These are phyloP conservation scores for Escovopsis weberi DNA, from an alignment of 2,329 filamentous ascomycete species.

Conservation along the genomic window DNA sequence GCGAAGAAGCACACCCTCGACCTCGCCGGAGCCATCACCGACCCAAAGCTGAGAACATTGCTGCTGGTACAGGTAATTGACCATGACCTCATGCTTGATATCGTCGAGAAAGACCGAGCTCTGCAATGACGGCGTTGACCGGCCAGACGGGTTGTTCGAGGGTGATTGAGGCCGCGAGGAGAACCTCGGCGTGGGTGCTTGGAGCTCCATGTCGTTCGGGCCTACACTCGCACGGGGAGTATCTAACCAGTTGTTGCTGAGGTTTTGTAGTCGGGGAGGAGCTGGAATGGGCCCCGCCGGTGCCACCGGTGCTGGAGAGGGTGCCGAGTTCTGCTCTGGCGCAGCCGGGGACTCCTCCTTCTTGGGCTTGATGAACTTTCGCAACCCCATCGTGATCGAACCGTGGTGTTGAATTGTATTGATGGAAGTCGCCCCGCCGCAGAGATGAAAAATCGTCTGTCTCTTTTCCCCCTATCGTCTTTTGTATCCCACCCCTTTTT, in stretches of 20 bases:
- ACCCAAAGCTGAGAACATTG: slow-evolving; percentile 65
- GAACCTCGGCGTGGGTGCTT: slow-evolving; percentile 28
- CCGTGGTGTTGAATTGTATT: too few species aligned
- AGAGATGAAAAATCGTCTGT: too few species aligned
- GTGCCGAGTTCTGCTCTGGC: slow-evolving; percentile 3
- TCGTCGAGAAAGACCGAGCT: slow-evolving; percentile 50
- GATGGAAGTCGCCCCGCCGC: too few species aligned
- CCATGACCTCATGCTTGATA: slow-evolving; percentile 72
- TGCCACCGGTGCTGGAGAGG: slow-evolving; percentile 1
- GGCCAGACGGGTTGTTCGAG: slow-evolving; percentile 19
- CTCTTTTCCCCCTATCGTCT: too few species aligned
- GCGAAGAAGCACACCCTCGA: slow-evolving; percentile 59
- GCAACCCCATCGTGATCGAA: slow-evolving; percentile 39
- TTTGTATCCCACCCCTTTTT: too few species aligned
- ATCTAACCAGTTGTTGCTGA: slow-evolving; percentile 17
- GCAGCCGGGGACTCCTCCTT: slow-evolving; percentile 5
- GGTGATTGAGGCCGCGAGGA: slow-evolving; percentile 21
- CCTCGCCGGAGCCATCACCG: slow-evolving; percentile 49
- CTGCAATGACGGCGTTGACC: slow-evolving; percentile 24
- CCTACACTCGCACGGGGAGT: slow-evolving; percentile 17
- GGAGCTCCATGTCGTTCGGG: slow-evolving; percentile 32
- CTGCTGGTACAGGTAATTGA: slow-evolving; percentile 69
- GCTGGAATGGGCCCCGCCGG: slow-evolving; percentile 8
- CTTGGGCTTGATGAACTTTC: slow-evolving; percentile 45
- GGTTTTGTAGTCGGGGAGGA: slow-evolving; percentile 8